A percentile compares a stretch with the other conserved stretches of the same genome.
phyloP scores from a whole-genome alignment of 2,329 filamentous ascomycete species.

The Aspergillus brunneoviolaceus region DNA sequence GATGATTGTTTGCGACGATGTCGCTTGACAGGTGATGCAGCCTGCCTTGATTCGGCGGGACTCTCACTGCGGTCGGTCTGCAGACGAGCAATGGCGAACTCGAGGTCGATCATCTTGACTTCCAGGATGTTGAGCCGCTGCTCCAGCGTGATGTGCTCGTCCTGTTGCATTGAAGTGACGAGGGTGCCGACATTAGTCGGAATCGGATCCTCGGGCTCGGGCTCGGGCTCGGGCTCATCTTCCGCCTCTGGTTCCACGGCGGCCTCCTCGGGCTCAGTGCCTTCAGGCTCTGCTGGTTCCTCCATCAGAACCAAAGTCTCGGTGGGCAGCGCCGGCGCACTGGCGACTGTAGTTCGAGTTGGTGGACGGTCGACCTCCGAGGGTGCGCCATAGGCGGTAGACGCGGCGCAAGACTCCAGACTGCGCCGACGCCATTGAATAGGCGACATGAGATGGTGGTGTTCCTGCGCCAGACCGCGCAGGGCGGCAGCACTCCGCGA shows the following conservation, averaged over 20 bases:
- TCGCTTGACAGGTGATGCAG: conserved; percentile 14
- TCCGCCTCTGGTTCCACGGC: conserved; percentile 9
- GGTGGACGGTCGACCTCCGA: conserved; percentile 32
- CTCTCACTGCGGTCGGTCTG: conserved; percentile 36
- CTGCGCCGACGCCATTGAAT: conserved; percentile 45
- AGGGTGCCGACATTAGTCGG: conserved; percentile 40
- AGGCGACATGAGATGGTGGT: conserved; percentile 37
- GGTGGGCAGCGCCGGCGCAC: conserved; percentile 22
- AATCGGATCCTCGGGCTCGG: conserved; percentile 22
- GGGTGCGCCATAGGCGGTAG: conserved; percentile 30
- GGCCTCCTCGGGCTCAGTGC: conserved; percentile 12
- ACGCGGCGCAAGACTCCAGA: conserved; percentile 41
- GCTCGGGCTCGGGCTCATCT: conserved; percentile 9
- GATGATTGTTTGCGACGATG: conserved; percentile 21
- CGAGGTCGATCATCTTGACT: conserved; percentile 52
- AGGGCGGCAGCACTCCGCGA: conserved; percentile 47
- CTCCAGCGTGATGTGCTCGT: conserved; percentile 43
- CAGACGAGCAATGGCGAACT: conserved; percentile 51
- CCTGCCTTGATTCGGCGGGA: conserved; percentile 17
- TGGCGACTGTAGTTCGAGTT: conserved; percentile 31
- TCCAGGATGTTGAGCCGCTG: conserved; percentile 51
- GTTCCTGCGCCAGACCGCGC: conserved; percentile 32
- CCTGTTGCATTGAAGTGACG: conserved; percentile 41
- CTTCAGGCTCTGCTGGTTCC: not conserved
- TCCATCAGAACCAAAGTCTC: conserved; percentile 18